A percentile compares a stretch with the other conserved stretches of the same genome.
phyloP scores from a whole-genome alignment of 2,329 filamentous ascomycete species.

The Fusarium anthophilum region DNA sequence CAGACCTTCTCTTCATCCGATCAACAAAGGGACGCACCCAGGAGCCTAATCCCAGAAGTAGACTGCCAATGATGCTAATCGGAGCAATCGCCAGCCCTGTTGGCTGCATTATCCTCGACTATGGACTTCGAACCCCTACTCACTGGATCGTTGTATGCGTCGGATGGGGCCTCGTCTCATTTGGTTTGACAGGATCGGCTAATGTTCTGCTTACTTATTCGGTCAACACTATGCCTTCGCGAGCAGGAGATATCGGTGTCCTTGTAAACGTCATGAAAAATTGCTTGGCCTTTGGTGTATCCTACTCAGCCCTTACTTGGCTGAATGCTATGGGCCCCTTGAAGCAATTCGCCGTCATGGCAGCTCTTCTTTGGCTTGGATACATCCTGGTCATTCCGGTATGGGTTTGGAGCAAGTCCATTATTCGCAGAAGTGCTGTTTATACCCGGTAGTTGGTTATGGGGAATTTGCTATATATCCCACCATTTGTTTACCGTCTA shows the following conservation, averaged over 20 bases:
- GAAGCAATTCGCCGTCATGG: not conserved
- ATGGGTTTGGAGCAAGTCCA: not conserved
- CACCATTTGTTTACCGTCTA: rapidly evolving
- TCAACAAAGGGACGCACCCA: not conserved
- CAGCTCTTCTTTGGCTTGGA: not conserved
- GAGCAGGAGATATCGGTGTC: constrained; percentile 7
- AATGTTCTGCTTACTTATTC: constrained; percentile 6
- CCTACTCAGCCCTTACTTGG: not conserved
- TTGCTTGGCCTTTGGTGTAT: constrained; percentile 1
- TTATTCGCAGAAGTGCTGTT: not conserved
- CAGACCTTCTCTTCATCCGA: constrained; percentile 1
- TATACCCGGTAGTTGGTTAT: not conserved
- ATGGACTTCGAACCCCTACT: not conserved
- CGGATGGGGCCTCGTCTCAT: not conserved
- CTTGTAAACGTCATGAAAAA: constrained; percentile 13
- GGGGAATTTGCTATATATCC: not conserved
- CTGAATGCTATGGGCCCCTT: not conserved
- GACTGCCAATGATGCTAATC: not conserved
- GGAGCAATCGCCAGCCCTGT: not conserved
- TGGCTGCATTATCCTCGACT: not conserved
- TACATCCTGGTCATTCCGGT: not conserved
- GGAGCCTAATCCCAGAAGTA: not conserved
- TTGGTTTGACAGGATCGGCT: constrained; percentile 6
- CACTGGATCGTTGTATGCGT: not conserved
- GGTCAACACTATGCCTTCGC: not conserved